Conservation (phyloP, 495 filamentous ascomycete genomes). For the Penicillium bovifimosum region DNA sequence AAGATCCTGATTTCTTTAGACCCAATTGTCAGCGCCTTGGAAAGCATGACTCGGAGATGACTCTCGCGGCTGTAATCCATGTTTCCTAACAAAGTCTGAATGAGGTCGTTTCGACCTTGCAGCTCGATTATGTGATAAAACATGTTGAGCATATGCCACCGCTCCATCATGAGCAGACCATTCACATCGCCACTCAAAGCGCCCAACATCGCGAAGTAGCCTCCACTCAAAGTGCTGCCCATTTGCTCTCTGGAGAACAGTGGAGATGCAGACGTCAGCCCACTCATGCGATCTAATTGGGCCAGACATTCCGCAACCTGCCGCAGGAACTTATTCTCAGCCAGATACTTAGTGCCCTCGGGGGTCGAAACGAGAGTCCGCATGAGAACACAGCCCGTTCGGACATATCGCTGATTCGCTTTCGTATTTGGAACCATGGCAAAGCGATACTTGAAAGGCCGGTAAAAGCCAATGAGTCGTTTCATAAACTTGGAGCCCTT, state of each 20-base stretch:
- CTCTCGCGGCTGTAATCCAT: constrained; percentile 88
- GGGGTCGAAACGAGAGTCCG: constrained; percentile 74
- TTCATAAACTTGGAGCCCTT: constrained; percentile 94
- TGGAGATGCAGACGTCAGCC: constrained; percentile 78
- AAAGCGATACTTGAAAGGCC: constrained; percentile 95
- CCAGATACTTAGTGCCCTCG: constrained; percentile 79
- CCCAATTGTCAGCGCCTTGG: constrained; percentile 85
- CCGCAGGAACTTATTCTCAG: constrained; percentile 84
- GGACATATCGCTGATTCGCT: constrained; percentile 88
- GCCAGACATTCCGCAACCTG: constrained; percentile 94
- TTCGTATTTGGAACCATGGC: constrained; percentile 80
- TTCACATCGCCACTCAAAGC: constrained; percentile 72
- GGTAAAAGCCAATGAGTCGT: constrained; percentile 86
- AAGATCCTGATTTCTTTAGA: constrained; percentile 88
- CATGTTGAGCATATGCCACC: constrained; percentile 98
- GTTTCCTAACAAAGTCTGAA: constrained; percentile 77
- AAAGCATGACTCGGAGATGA: constrained; percentile 85
- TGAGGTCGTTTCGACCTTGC: constrained; percentile 80
- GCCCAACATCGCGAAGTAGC: constrained; percentile 91
- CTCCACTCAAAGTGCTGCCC: constrained; percentile 74
- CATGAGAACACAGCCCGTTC: constrained; percentile 80
- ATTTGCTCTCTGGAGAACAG: constrained; percentile 83
- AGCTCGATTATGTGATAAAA: constrained; percentile 97
- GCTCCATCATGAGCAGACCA: constrained; percentile 84
- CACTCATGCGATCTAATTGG: constrained; percentile 87